phyloP scores from a whole-genome alignment of 176 grass and related monocot genomes.

The Lolium rigidum region DNA sequence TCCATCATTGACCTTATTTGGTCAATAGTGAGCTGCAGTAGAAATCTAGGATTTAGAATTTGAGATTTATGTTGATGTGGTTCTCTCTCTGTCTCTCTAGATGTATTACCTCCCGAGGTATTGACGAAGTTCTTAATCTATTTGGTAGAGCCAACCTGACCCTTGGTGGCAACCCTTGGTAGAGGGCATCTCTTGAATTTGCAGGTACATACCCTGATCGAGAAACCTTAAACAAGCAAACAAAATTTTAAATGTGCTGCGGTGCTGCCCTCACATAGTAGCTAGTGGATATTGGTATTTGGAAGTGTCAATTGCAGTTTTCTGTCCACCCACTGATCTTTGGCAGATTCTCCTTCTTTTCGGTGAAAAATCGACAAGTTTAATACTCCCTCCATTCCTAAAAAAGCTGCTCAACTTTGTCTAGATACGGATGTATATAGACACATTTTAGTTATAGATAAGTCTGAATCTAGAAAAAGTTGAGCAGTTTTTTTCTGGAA shows the following conservation, averaged over 20 bases:
- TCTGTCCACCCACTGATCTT: background rate
- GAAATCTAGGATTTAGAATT: conserved; percentile 46
- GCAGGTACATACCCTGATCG: conserved; percentile 69
- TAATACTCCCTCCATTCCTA: background rate
- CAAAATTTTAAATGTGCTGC: background rate
- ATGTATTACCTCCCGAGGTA: conserved; percentile 70
- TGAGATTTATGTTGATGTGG: background rate
- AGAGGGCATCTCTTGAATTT: conserved; percentile 80
- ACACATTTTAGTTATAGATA: no score
- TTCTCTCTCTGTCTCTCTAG: conserved; percentile 7
- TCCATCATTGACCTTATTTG: conserved; percentile 73
- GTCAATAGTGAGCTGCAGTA: conserved; percentile 64
- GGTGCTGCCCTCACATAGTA: background rate
- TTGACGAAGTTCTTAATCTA: conserved; percentile 59
- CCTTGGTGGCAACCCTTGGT: conserved; percentile 81
- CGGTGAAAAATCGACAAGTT: background rate
- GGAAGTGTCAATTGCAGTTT: conserved; percentile 13
- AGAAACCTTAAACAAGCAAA: conserved; percentile 67
- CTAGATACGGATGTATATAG: no score
- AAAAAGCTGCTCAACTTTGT: no score
- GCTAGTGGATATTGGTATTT: conserved; percentile 11
- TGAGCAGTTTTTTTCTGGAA: no score
- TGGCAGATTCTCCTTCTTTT: background rate
- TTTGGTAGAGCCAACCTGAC: conserved; percentile 69
- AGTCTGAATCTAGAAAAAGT: no score